Percentiles rank a stretch among this genome's conserved stretches.
These are phyloP conservation scores for Hyaloscypha finlandica DNA, from an alignment of 495 filamentous ascomycete species.

Conservation along the genomic window DNA sequence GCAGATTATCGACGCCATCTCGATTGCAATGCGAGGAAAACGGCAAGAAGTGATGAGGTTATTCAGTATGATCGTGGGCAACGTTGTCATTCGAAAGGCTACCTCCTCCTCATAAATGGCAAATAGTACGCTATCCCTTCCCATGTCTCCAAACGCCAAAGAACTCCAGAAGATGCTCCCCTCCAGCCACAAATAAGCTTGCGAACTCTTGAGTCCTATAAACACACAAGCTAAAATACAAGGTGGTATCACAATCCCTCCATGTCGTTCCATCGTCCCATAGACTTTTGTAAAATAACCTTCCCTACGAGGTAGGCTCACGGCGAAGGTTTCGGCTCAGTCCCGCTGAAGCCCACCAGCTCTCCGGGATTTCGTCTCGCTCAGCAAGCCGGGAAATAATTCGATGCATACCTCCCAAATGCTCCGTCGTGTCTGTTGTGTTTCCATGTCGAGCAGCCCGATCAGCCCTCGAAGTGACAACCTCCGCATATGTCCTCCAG, in stretches of 20 bases:
- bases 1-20: background rate
- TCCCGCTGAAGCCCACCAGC: slow-evolving; percentile 76
- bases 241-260: slow-evolving; percentile 30
- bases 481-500: slow-evolving; percentile 41
- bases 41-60: background rate
- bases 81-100: background rate
- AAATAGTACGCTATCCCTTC: background rate
- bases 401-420: slow-evolving; percentile 64
- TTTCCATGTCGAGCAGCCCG: slow-evolving; percentile 21
- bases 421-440: slow-evolving; percentile 37
- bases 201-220: slow-evolving; percentile 17
- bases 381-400: slow-evolving; percentile 66
- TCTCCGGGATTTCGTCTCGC: slow-evolving; percentile 71
- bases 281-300: background rate
- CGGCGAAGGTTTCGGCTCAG: slow-evolving; percentile 60
- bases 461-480: slow-evolving; percentile 28
- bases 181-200: slow-evolving; percentile 1
- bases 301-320: slow-evolving; percentile 29
- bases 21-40: background rate
- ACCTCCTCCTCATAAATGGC: background rate
- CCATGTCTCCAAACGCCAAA: slow-evolving; percentile 4
- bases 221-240: slow-evolving; percentile 30
- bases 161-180: background rate
- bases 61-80: background rate
- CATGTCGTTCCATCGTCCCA: background rate